Base-by-base conservation (phyloP, 2,329 filamentous ascomycete genomes). In the Aureobasidium sp. region DNA sequence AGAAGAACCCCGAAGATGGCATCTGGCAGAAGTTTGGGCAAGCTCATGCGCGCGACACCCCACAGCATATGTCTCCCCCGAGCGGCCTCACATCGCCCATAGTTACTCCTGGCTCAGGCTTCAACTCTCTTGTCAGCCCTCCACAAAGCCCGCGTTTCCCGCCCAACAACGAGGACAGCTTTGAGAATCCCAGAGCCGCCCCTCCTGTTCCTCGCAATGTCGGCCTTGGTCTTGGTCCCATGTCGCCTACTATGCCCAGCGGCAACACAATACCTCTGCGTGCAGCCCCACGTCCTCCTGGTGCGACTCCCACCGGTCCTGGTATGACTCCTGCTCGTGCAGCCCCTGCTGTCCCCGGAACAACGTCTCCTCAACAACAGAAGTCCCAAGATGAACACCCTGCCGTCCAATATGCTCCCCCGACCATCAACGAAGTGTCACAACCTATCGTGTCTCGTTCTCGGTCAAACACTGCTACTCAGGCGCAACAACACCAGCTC, bases 1-100 rank as follows among this genome's bases (percentile, higher is more conserved):
- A 93, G 68, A 84, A 82, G 68, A 86, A 85, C 63, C 85, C 86
- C 65, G 91, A 97, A 72, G 90, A 96, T 71, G 89, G 90, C 69
- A 88, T 94, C 62, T 90, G 94, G 80, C 92, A 97, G 75, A 99
- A 99, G 75, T 97, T 99, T 74, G 91, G 95, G 70, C 87, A 96
- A 77, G 91, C 89, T 59, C 86, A 87, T 70, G 81, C 87, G 11
- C 77, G 79, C 62, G 75, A 77, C 65, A 75, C 72, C 70, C 77
- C 74, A 67, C 74, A 67, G 71, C 74, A 70, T 70, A 72, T 65
- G 63, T 61, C 65, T 36, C 64, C 67, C 49, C 68, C 68, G 11
- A 58, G 48, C 60, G 64, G 62, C 37, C 49, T 64, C 42, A 60
- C 65, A 47, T 65, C 68, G 27, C 64, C 68, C 27, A 63, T 48